phyloP scores from a whole-genome alignment of 148 eudicot species.

The Simmondsia chinensis region DNA sequence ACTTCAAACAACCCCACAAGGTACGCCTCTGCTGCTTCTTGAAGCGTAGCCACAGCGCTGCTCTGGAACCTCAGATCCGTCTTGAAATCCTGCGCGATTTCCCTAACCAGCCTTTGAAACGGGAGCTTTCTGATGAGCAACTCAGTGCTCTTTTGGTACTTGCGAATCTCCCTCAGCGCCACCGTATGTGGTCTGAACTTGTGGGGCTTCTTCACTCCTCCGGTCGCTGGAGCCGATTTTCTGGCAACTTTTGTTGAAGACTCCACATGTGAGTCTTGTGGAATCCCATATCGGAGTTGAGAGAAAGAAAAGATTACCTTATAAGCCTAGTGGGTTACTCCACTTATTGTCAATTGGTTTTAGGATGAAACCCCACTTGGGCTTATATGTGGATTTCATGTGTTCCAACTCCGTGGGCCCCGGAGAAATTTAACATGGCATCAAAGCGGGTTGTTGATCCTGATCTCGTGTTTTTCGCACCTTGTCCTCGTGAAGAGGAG shows the following conservation, averaged over 20 bases:
- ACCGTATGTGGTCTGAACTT: slow-evolving; percentile 90
- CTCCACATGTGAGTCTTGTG: no score
- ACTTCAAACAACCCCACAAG: slow-evolving; percentile 81
- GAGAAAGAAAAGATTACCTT: no score
- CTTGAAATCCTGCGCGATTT: slow-evolving; percentile 88
- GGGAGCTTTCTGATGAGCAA: slow-evolving; percentile 77
- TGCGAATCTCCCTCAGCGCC: slow-evolving; percentile 80
- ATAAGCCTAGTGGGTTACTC: no score
- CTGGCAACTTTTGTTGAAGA: slow-evolving; percentile 69
- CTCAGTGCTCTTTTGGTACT: slow-evolving; percentile 90
- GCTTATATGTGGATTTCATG: no score
- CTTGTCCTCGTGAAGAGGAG: no score
- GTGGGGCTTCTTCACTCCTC: slow-evolving; percentile 94
- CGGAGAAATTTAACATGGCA: no score
- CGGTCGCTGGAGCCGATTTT: slow-evolving; percentile 86
- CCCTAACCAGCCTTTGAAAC: slow-evolving; percentile 85
- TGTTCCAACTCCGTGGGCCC: no score
- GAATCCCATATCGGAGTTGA: no score
- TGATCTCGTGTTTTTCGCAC: no score
- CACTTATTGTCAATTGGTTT: no score
- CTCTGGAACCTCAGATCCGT: slow-evolving; percentile 85
- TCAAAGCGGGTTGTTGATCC: no score
- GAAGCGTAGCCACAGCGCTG: slow-evolving; percentile 72
- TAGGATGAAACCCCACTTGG: no score
- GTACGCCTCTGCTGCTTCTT: slow-evolving; percentile 89